phyloP scores from a whole-genome alignment of 1,284 basidiomycete species.

The Boletellus sp. region DNA sequence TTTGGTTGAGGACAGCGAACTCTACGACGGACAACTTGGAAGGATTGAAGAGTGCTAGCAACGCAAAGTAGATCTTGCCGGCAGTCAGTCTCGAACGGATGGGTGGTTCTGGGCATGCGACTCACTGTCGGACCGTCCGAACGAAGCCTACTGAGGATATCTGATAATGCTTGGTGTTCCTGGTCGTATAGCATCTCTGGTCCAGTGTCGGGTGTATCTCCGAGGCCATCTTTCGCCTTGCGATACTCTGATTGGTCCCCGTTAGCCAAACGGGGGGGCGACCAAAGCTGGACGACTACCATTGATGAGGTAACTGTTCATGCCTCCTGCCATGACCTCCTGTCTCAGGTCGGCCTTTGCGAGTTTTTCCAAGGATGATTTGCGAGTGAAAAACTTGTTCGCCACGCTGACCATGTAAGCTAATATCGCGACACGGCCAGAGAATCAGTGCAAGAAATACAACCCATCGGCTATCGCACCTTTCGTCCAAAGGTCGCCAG shows the following conservation, averaged over 20 bases:
- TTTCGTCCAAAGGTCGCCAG: slow-evolving; percentile 19
- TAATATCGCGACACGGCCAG: background rate
- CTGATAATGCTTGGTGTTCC: slow-evolving; percentile 10
- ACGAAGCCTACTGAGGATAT: slow-evolving; percentile 18
- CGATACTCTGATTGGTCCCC: slow-evolving; percentile 29
- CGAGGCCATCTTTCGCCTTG: slow-evolving; percentile 26
- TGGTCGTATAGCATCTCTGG: slow-evolving; percentile 20
- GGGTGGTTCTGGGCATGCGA: background rate
- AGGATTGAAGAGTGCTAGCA: slow-evolving; percentile 32
- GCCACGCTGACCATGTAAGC: slow-evolving; percentile 16
- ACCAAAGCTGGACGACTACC: slow-evolving; percentile 18
- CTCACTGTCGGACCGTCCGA: slow-evolving; percentile 34
- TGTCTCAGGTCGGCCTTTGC: slow-evolving; percentile 20
- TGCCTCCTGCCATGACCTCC: slow-evolving; percentile 35
- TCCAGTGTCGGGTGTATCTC: slow-evolving; percentile 24
- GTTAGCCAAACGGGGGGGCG: background rate
- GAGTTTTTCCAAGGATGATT: slow-evolving; percentile 28
- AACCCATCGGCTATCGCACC: slow-evolving; percentile 6
- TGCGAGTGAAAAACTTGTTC: slow-evolving; percentile 25
- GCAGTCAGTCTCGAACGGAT: background rate
- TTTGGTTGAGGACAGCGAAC: slow-evolving; percentile 34
- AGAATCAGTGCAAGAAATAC: background rate
- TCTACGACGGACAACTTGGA: slow-evolving; percentile 33
- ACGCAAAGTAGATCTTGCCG: slow-evolving; percentile 35
- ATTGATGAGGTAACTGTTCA: slow-evolving; percentile 26